Conservation (phyloP, 169 alveolate genomes). For the Eimeria necatrix region DNA sequence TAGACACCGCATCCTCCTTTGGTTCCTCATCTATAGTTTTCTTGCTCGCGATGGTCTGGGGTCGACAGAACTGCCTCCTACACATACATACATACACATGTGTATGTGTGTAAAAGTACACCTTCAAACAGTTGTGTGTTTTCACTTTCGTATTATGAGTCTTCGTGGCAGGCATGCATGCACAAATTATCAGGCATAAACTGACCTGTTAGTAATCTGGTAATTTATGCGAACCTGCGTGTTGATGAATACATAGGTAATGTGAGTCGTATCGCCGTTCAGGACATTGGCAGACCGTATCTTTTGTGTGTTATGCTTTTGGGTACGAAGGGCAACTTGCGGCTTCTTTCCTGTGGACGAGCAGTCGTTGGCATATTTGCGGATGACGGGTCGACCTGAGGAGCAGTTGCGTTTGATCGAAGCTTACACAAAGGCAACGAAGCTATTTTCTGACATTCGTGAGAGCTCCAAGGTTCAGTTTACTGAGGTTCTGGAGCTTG, state of each 20-base stretch:
- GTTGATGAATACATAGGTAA: no score
- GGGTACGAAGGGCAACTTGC: constrained; percentile 92
- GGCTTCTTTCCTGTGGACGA: constrained; percentile 98
- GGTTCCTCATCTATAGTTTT: not conserved
- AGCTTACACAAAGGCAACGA: constrained; percentile 84
- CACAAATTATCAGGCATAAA: no score
- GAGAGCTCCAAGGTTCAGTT: constrained; percentile 2
- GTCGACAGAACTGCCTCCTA: no score
- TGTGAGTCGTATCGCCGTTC: no score
- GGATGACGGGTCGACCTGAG: constrained; percentile 95
- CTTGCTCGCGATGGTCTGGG: not conserved
- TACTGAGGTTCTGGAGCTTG: constrained; percentile 76
- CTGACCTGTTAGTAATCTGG: no score
- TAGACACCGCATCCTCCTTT: not conserved
- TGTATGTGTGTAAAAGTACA: not conserved
- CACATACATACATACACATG: no score
- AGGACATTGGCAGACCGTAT: no score
- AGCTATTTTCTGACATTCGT: not conserved
- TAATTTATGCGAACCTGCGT: no score
- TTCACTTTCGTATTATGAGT: no score
- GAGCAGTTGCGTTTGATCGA: constrained; percentile 91
- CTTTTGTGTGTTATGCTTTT: not conserved
- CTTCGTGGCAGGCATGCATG: no score
- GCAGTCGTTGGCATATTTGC: constrained; percentile 93
- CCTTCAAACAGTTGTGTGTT: no score